Evolutionary conservation across 169 alveolate genomes (phyloP), one percentile per base, ranked within the genome.

Genomic region (Cryptosporidium parvum): DNA sequence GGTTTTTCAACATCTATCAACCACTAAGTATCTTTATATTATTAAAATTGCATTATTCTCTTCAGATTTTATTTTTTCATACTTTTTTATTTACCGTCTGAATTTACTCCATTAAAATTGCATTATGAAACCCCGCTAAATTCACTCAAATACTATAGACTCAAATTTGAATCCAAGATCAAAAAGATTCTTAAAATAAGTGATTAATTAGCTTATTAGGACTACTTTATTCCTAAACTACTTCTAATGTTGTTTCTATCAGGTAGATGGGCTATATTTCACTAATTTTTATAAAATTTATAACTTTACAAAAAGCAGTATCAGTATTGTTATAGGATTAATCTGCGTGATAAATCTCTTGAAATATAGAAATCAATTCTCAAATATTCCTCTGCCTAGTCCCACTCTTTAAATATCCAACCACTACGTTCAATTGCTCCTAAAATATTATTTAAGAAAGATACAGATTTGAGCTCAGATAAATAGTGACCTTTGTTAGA

Each of bases 1-100:
- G 75, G 21, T 62, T 80, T 45, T 62, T 51, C 31, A 65, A 62
- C 75, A 80, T 59, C 48, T 62, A 31, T 65, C 26, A 35, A 29
- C 45, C 31, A n/a, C 8, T 12, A 23, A 8, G 10, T 39, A 9
- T 29, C 67, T 21, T 31, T 29, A 68, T 33, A 14, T 29, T 44
- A 23, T 23, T 9, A 56, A 56, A 56, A 56, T 56, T 8, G 10
- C 67, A 56, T 56, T 26, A n/a, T 56, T 16, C 14, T 23, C 9
- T 33, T 6, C 37, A 21, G n/a, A 33, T 39, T 67, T 21, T 67
- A 67, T 26, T 26, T 37, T 67, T 37, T 48, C 73, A 67, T 39
- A 67, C 23, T 29, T 33, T 10, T 1, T 1, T 61, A 48, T 48
- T 59, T 59, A 61, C 42, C 10, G 18, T n/a, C 8, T 56, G 67